phyloP scores from a whole-genome alignment of 2,329 filamentous ascomycete species.

The Trichoderma koningii region DNA sequence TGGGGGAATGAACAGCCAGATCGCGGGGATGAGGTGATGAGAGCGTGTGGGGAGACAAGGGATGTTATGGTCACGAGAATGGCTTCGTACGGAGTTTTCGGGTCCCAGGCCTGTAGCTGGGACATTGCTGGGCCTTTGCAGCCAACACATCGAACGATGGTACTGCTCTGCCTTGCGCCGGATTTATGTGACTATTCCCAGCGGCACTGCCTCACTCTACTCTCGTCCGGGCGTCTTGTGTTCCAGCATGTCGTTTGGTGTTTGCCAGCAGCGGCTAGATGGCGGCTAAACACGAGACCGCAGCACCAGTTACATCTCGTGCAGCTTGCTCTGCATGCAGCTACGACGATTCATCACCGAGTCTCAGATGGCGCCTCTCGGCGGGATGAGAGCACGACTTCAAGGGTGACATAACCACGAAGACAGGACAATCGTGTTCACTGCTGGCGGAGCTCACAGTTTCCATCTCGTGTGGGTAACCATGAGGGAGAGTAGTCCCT shows the following conservation, averaged over 20 bases:
- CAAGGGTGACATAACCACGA: not conserved
- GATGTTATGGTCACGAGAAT: not conserved
- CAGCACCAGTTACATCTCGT: not conserved
- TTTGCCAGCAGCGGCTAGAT: conserved; percentile 4
- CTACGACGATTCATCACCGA: not conserved
- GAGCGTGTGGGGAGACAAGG: conserved; percentile 1
- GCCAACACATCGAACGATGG: not conserved
- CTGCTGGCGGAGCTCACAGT: not conserved
- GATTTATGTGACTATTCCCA: too few species aligned
- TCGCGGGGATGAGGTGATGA: conserved; percentile 18
- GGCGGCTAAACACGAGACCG: conserved; percentile 17
- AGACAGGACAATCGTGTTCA: not conserved
- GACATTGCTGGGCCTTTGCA: not conserved
- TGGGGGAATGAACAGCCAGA: conserved; percentile 4
- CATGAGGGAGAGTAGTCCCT: not conserved
- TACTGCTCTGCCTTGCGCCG: not conserved
- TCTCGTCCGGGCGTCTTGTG: not conserved
- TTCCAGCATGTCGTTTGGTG: not conserved
- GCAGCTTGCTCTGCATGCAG: not conserved
- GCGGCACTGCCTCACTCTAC: not conserved
- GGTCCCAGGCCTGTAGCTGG: not conserved
- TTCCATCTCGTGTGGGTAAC: not conserved
- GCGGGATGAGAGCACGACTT: not conserved
- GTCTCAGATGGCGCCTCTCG: not conserved
- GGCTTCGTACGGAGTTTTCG: not conserved